phyloP scores from a whole-genome alignment of 768 basidiomycete genomes.

The Leccinellum luteum region DNA sequence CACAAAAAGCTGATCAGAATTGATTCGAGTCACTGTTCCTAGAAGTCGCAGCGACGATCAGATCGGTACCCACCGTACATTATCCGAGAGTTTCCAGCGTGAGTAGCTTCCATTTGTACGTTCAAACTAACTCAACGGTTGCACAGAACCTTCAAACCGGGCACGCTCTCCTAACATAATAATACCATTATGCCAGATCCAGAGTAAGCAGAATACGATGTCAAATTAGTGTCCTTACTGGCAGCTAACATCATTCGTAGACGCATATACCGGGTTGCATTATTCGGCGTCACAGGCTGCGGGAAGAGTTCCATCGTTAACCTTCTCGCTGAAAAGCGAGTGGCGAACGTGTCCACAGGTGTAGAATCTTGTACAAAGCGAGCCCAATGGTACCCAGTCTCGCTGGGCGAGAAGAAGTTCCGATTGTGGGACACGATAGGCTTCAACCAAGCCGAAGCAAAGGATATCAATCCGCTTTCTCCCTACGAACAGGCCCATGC shows the following conservation, averaged over 20 bases:
- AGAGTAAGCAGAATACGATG: slow-evolving; percentile 14
- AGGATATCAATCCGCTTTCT: slow-evolving; percentile 11
- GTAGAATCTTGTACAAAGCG: slow-evolving; percentile 35
- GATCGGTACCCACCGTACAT: neutral
- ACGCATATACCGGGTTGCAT: slow-evolving; percentile 21
- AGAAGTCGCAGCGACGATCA: neutral
- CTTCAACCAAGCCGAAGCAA: slow-evolving; percentile 26
- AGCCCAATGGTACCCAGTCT: slow-evolving; percentile 20
- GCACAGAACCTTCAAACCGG: neutral
- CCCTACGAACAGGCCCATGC: slow-evolving; percentile 31
- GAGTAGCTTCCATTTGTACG: neutral
- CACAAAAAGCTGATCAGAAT: neutral
- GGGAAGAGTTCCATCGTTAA: slow-evolving; percentile 34
- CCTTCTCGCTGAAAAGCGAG: slow-evolving; percentile 22
- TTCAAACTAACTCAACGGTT: neutral
- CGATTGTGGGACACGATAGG: slow-evolving; percentile 36
- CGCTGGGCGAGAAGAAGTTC: slow-evolving; percentile 20
- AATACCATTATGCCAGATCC: slow-evolving; percentile 2
- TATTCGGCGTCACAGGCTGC: slow-evolving; percentile 29
- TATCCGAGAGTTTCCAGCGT: slow-evolving; percentile 2
- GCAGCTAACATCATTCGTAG: slow-evolving; percentile 11
- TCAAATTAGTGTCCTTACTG: neutral
- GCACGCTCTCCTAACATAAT: neutral
- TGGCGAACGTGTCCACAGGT: slow-evolving; percentile 29
- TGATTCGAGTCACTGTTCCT: neutral